Evolutionary conservation across 1,139 yeast species (phyloP).

Genomic region (Kodamaea anthophila): DNA sequence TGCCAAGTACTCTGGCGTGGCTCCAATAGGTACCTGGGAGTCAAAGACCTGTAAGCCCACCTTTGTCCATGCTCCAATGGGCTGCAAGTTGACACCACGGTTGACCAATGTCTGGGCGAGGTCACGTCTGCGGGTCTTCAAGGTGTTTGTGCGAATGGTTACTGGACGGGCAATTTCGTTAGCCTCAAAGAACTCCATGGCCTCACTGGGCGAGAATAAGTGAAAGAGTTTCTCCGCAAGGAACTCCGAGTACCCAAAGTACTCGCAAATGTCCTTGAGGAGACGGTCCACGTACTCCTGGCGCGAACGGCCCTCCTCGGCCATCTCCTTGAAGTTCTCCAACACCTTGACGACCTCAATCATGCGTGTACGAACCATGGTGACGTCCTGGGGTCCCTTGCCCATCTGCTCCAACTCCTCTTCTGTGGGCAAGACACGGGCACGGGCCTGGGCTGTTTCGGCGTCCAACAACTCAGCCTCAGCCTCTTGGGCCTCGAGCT

Average conservation of each 20-base stretch:
- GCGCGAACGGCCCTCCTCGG: constrained; percentile 84
- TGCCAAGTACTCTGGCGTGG: constrained; percentile 97
- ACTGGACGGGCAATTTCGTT: constrained; percentile 95
- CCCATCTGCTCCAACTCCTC: constrained; percentile 50
- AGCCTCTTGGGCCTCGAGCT: constrained; percentile 69
- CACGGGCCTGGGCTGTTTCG: constrained; percentile 61
- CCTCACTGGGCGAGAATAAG: constrained; percentile 90
- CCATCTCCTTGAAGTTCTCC: constrained; percentile 79
- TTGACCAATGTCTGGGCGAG: constrained; percentile 91
- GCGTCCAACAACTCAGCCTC: constrained; percentile 65
- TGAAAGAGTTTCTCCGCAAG: constrained; percentile 90
- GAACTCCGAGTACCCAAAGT: constrained; percentile 94
- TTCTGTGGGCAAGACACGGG: constrained; percentile 57
- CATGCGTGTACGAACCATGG: constrained; percentile 86
- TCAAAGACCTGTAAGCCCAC: constrained; percentile 96
- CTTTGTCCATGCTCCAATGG: constrained; percentile 96
- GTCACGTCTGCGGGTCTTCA: constrained; percentile 91
- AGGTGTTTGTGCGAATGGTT: constrained; percentile 93
- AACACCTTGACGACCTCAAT: constrained; percentile 93
- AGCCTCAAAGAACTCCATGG: constrained; percentile 97
- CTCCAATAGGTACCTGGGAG: constrained; percentile 98
- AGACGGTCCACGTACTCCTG: constrained; percentile 74
- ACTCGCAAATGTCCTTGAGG: constrained; percentile 78
- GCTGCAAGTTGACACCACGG: constrained; percentile 95
- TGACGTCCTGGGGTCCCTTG: constrained; percentile 63